Evolutionary conservation across 1,284 basidiomycete species (phyloP).

Genomic region (Cystobasidium pallidum): DNA sequence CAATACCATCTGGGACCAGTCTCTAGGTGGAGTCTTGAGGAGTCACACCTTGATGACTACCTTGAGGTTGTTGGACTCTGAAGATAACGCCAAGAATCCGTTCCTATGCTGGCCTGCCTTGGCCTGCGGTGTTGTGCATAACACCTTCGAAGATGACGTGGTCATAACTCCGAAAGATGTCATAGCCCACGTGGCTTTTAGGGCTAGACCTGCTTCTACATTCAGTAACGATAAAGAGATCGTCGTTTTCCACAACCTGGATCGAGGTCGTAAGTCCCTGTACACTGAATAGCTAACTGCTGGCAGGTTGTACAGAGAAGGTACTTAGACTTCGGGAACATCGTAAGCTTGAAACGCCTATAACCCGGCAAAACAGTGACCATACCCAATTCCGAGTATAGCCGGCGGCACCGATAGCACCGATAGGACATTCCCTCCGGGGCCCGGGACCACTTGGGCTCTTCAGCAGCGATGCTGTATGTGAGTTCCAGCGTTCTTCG

Average conservation of each 20-base stretch:
- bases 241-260: slow-evolving; percentile 30
- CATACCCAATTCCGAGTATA: no score
- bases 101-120: slow-evolving; percentile 26
- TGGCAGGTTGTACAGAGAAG: slow-evolving; percentile 18
- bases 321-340: no score
- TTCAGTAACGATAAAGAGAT: slow-evolving; percentile 28
- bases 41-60: slow-evolving; percentile 26
- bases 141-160: slow-evolving; percentile 19
- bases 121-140: slow-evolving; percentile 25
- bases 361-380: no score
- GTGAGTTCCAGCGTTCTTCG: no score
- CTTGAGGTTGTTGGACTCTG: slow-evolving; percentile 25
- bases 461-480: no score
- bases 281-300: slow-evolving; percentile 12
- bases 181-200: slow-evolving; percentile 26
- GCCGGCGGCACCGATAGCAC: no score
- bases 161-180: slow-evolving; percentile 23
- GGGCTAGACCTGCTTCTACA: slow-evolving; percentile 17
- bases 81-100: slow-evolving; percentile 21
- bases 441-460: no score
- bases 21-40: slow-evolving; percentile 24
- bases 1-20: slow-evolving; percentile 36
- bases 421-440: no score
- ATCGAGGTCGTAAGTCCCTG: slow-evolving; percentile 24
- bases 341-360: no score